These are phyloP conservation scores for Rhodotorula graminis DNA, from an alignment of 768 basidiomycete species.

Conservation along the genomic window DNA sequence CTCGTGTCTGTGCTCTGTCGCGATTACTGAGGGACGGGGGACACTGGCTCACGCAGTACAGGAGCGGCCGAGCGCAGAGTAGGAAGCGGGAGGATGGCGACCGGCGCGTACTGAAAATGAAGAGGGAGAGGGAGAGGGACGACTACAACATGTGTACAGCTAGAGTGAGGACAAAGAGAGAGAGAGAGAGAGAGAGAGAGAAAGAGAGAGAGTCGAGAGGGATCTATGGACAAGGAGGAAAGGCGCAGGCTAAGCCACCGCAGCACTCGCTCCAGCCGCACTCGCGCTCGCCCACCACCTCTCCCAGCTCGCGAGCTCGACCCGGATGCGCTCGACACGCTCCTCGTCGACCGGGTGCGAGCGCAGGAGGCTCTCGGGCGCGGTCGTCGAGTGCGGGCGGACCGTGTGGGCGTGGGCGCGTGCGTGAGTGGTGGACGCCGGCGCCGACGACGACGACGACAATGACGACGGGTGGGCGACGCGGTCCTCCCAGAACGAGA, in stretches of 20 bases:
- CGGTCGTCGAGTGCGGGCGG: constrained; percentile 43
- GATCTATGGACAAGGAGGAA: too few species aligned
- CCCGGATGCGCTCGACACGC: constrained; percentile 59
- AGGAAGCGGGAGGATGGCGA: too few species aligned
- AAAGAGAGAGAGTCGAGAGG: background rate
- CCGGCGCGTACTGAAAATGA: too few species aligned
- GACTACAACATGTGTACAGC: background rate
- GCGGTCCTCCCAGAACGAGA: constrained; percentile 71
- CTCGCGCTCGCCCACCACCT: background rate
- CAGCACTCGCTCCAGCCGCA: background rate
- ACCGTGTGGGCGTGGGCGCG: constrained; percentile 44
- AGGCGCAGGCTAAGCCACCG: background rate
- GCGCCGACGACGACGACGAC: background rate
- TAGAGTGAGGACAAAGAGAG: too few species aligned
- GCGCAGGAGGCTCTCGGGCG: constrained; percentile 49
- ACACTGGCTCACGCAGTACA: too few species aligned
- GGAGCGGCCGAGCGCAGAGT: too few species aligned
- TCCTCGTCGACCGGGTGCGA: constrained; percentile 66
- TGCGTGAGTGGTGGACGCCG: constrained; percentile 6
- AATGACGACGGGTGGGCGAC: background rate
- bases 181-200: background rate
- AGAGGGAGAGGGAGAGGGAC: background rate
- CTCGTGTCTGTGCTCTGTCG: too few species aligned
- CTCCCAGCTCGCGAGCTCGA: constrained; percentile 71
- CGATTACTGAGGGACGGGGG: too few species aligned